Percentiles rank a stretch among this genome's conserved stretches.
These are phyloP conservation scores for Rhodofomes roseus DNA, from an alignment of 1,284 basidiomycete genomes.

Conservation along the genomic window DNA sequence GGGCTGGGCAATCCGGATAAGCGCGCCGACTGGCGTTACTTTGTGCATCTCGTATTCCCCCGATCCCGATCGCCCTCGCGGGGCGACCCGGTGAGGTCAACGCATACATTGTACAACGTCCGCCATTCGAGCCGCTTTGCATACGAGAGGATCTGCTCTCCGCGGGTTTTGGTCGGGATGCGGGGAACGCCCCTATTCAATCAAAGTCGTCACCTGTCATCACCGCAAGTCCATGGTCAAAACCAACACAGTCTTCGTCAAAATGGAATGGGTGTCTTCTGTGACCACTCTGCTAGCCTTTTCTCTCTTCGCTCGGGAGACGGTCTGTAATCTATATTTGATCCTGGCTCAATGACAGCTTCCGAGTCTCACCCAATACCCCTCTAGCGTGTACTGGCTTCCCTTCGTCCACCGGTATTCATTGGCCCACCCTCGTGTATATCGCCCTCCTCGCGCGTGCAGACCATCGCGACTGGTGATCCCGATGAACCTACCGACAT, in stretches of 20 bases:
- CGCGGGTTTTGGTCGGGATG: neutral
- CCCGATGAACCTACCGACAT: slow-evolving; percentile 1
- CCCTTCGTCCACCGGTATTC: neutral
- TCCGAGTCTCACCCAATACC: neutral
- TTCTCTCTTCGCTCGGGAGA: neutral
- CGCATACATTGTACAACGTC: neutral
- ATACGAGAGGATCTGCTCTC: neutral
- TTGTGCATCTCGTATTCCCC: neutral
- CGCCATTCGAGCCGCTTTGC: neutral
- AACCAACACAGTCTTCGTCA: neutral
- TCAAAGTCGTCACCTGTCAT: neutral
- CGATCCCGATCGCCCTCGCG: neutral
- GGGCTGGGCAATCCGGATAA: neutral
- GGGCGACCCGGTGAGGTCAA: neutral
- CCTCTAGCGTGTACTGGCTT: neutral
- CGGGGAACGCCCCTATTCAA: neutral
- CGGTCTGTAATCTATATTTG: neutral
- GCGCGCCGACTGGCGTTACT: neutral
- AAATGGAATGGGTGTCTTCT: neutral
- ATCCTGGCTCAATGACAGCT: neutral
- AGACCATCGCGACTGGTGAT: neutral
- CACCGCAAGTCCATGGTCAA: neutral
- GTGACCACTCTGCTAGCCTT: neutral
- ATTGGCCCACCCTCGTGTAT: neutral
- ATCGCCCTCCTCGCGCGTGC: neutral